Base-by-base conservation (phyloP, 176 grass and related monocot species). In the Melocanna baccifera region DNA sequence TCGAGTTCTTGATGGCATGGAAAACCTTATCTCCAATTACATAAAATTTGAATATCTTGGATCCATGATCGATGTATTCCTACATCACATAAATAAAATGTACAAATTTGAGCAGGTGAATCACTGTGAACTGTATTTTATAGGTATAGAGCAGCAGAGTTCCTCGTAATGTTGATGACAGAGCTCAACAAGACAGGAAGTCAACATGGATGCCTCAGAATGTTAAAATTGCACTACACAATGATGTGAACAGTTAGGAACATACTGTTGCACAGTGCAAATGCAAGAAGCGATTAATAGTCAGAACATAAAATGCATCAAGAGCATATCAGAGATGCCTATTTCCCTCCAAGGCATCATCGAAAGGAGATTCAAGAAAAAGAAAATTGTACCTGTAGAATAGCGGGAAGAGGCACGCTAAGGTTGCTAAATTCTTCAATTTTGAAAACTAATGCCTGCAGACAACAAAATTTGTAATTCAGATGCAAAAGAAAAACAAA, bases 41-140 rank as follows among this genome's bases (percentile, higher is more conserved):
- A 85, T 98, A 98, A 75, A 95, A 91, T 62, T 98, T 98, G 69
- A 81, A 95, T 83, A 98, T 95, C 68, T 71, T 93, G 59, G 96
- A 94, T 51, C 93, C 92, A 71, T 98, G 96, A 89, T 98, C 96
- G 22, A 98, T 77, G 83, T 90, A 98, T 87, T 98, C 96, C 96
- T 98, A 69, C 75, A 86, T 83, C 39, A 82, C 39, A 90, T 71
- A 62, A 80, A 56, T 63, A 84, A 82, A 87, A 70, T 10, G 13
- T 69, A 86, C 47, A 52, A 46, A 74, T 75, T 48, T 77, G 39
- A 73, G 65, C 29, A 47, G 45, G 14, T 45, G 46, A 56, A 41
- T 47, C 82, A 57, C n/a, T 14, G 11, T 56, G 30, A 59, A 19
- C 37, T 66, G 22, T 22, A 73, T 20, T 84, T 74, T 12, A 66